Conservation (phyloP, 139 green algal genomes). For the Picochlorum sp. region DNA sequence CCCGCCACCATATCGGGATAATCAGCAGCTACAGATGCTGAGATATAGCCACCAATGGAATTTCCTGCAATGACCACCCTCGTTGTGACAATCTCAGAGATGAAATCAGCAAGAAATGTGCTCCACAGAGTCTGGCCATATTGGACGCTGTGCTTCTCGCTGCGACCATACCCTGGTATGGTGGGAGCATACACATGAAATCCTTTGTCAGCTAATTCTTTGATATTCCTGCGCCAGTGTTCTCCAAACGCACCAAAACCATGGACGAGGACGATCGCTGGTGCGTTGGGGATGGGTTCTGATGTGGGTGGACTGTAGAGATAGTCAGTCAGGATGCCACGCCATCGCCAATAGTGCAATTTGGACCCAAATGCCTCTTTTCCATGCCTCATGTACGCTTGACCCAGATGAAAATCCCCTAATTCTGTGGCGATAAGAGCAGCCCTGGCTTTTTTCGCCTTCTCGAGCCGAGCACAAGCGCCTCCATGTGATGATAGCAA, state of each 20-base stretch:
- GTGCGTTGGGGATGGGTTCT: conserved; percentile 16
- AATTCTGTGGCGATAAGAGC: conserved; percentile 39
- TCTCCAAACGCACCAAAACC: conserved; percentile 94
- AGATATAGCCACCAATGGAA: conserved; percentile 90
- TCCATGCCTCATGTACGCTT: conserved; percentile 24
- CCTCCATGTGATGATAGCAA: conserved; percentile 14
- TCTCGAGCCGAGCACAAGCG: conserved; percentile 4
- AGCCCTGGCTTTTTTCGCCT: conserved; percentile 21
- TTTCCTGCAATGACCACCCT: conserved; percentile 87
- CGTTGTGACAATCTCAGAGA: conserved; percentile 44
- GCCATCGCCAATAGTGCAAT: conserved; percentile 49
- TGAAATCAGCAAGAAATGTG: conserved; percentile 69
- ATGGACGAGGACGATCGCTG: conserved; percentile 81
- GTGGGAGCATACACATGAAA: conserved; percentile 73
- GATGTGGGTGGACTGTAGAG: conserved; percentile 23
- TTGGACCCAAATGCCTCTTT: conserved; percentile 10
- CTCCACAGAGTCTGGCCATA: conserved; percentile 76
- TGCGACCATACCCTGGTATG: conserved; percentile 69
- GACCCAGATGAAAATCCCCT: conserved; percentile 56
- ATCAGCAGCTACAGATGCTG: conserved; percentile 51
- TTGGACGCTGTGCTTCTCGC: conserved; percentile 71
- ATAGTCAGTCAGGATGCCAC: conserved; percentile 60
- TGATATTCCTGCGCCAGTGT: conserved; percentile 78
- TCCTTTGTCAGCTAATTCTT: conserved; percentile 49
- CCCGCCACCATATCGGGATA: conserved; percentile 27